Evolutionary conservation across 2,329 filamentous ascomycete genomes (phyloP).

Genomic region (Penicillium aurantiogriseum): DNA sequence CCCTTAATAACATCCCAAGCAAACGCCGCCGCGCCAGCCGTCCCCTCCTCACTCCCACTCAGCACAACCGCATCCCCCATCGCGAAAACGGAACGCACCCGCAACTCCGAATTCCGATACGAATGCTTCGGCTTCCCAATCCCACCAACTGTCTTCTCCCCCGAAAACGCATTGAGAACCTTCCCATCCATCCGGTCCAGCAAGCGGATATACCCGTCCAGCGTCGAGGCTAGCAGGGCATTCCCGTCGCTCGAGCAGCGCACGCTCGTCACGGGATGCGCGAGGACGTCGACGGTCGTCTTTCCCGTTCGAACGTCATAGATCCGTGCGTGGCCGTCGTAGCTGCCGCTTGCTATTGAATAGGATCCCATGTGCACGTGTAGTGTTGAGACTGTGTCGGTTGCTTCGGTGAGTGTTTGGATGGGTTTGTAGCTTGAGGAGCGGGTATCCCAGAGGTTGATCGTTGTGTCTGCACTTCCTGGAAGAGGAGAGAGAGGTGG

Average conservation of each 20-base stretch:
- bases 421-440: slow-evolving; percentile 44
- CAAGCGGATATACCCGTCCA: slow-evolving; percentile 75
- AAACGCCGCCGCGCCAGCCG: slow-evolving; percentile 35
- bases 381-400: slow-evolving; percentile 43
- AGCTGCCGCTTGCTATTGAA: slow-evolving; percentile 69
- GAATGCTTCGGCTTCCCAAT: slow-evolving; percentile 25
- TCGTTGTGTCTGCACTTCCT: slow-evolving; percentile 46
- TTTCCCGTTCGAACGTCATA: slow-evolving; percentile 81
- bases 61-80: slow-evolving; percentile 74
- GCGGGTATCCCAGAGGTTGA: slow-evolving; percentile 45
- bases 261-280: slow-evolving; percentile 70
- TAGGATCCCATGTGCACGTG: slow-evolving; percentile 41
- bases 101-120: slow-evolving; percentile 65
- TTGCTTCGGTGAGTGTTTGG: slow-evolving; percentile 43
- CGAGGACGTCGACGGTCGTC: slow-evolving; percentile 67
- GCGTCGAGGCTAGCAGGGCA: slow-evolving; percentile 68
- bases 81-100: slow-evolving; percentile 74
- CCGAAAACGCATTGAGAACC: slow-evolving; percentile 69
- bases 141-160: slow-evolving; percentile 36
- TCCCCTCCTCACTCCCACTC: slow-evolving; percentile 69
- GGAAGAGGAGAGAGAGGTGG: background rate
- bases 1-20: slow-evolving; percentile 85
- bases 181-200: slow-evolving; percentile 76
- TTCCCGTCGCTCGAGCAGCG: slow-evolving; percentile 69
- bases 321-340: slow-evolving; percentile 76